A percentile compares a stretch with the other conserved stretches of the same genome.
Evolutionary conservation across 2,329 filamentous ascomycete genomes (phyloP).

Genomic region (Lachnellula subtilissima): DNA sequence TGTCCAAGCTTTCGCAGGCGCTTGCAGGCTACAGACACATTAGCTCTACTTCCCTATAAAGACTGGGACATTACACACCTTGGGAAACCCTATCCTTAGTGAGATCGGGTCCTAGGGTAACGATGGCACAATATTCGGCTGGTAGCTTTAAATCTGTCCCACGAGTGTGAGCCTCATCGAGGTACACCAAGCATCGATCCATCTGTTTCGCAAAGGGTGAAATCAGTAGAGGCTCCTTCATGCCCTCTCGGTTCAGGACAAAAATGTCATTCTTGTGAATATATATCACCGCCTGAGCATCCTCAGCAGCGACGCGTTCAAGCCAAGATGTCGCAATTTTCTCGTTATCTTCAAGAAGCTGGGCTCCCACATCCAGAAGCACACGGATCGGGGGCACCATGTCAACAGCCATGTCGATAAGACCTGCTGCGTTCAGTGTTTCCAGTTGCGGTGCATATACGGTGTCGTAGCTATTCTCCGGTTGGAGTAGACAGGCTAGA

Average conservation of each 20-base stretch:
- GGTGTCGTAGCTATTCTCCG: slow-evolving; percentile 43
- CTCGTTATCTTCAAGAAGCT: slow-evolving; percentile 60
- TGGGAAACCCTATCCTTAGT: slow-evolving; percentile 66
- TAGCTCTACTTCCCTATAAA: background rate
- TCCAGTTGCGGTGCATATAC: slow-evolving; percentile 17
- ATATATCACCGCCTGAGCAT: slow-evolving; percentile 49
- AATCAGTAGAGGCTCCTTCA: slow-evolving; percentile 44
- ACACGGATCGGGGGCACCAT: slow-evolving; percentile 46
- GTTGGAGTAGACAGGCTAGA: slow-evolving; percentile 50
- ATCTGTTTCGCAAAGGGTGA: slow-evolving; percentile 56
- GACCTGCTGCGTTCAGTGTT: slow-evolving; percentile 33
- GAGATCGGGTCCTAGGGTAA: slow-evolving; percentile 59
- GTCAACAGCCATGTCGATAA: slow-evolving; percentile 42
- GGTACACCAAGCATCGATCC: slow-evolving; percentile 56
- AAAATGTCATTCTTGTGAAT: slow-evolving; percentile 49
- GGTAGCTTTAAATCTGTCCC: slow-evolving; percentile 65
- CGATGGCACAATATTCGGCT: slow-evolving; percentile 51
- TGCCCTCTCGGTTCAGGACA: slow-evolving; percentile 46
- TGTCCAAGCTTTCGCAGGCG: slow-evolving; percentile 64
- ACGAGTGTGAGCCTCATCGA: slow-evolving; percentile 66
- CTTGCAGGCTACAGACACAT: slow-evolving; percentile 54
- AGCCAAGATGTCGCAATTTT: slow-evolving; percentile 53
- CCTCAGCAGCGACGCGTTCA: slow-evolving; percentile 7
- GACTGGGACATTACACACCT: slow-evolving; percentile 39
- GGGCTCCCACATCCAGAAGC: slow-evolving; percentile 66